Evolutionary conservation across 352 stramenopile genomes (phyloP), one percentile per base, ranked within the genome.

Genomic region (Phytophthora pseudosyringae): DNA sequence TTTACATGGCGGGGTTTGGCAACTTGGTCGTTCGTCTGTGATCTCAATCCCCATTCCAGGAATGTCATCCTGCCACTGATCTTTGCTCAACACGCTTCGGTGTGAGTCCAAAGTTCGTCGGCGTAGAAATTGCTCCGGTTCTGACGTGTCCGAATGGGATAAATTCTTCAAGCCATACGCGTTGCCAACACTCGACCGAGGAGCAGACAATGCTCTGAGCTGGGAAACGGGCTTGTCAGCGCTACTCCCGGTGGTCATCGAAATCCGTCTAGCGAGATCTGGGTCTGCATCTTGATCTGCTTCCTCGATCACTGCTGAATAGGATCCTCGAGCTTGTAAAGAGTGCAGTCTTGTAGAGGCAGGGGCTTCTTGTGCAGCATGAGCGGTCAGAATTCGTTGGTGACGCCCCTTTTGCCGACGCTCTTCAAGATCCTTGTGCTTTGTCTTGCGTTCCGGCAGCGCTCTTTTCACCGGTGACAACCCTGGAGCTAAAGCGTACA

Each of bases 81-180:
- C 70, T 6, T 44, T 43, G 21, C 76, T 85, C 28, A 91, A 62
- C 0, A 90, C 79, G 12, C 69, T 83, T 7, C 68, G 73, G 18
- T 79, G 61, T 0, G 51, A 56, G 7, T 66, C 28, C 4, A 71
- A 41, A 0, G 67, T 80, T 18, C 73, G 63, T 15, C 67, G 73
- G 5, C 83, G 75, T 26, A 91, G 51, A 52, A 91, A 91, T 49
- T 87, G 76, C 45, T 91, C 83, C 0, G 68, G 67, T 41, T 91
- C 83, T 0, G 31, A 31, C 25, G 12, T 52, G 12, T 41, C 61
- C 5, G 10, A 55, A 11, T 43, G 47, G 16, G 15, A 21, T 8
- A 65, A 59, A 16, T 66, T 69, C 28, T 58, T 63, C 16, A 78
- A 43, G 4, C 36, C 50, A 10, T 73, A 78, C 1, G 67, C 61